Evolutionary conservation across 2,329 filamentous ascomycete genomes (phyloP).

Genomic region (Ophiocordyceps unilateralis): DNA sequence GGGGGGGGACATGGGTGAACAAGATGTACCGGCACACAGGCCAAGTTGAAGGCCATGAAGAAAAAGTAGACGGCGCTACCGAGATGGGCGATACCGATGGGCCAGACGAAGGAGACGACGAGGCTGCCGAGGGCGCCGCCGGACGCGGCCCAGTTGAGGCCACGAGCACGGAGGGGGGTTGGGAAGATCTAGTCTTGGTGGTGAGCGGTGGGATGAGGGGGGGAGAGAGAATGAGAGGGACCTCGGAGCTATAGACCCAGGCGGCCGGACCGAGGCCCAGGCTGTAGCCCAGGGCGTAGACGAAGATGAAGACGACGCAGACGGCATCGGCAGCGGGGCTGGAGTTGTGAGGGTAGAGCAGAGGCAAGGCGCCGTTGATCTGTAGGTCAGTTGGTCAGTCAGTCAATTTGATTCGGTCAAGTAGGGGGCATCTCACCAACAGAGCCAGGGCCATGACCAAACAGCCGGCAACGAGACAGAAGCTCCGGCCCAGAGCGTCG

Average conservation of each 20-base stretch:
- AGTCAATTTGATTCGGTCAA: background rate
- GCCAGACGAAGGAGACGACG: slow-evolving; percentile 36
- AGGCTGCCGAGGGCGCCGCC: slow-evolving; percentile 38
- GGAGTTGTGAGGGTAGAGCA: slow-evolving; percentile 29
- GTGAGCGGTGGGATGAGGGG: background rate
- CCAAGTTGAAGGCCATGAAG: slow-evolving; percentile 24
- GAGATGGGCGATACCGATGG: slow-evolving; percentile 30
- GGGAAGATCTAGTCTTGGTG: slow-evolving; percentile 28
- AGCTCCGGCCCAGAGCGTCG: slow-evolving; percentile 30
- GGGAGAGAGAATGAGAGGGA: slow-evolving; percentile 8
- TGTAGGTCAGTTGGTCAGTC: slow-evolving; percentile 7
- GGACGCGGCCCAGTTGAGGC: slow-evolving; percentile 36
- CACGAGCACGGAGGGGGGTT: slow-evolving; percentile 35
- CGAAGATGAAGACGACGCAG: slow-evolving; percentile 38
- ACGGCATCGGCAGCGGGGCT: slow-evolving; percentile 29
- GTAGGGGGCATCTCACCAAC: slow-evolving; percentile 22
- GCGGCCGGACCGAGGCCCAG: slow-evolving; percentile 38
- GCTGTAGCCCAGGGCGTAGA: slow-evolving; percentile 40
- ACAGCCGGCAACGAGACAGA: slow-evolving; percentile 30
- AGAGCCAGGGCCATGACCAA: slow-evolving; percentile 34
- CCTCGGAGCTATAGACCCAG: slow-evolving; percentile 43
- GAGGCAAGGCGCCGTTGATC: slow-evolving; percentile 36
- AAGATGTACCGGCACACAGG: slow-evolving; percentile 2
- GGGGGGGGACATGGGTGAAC: background rate
- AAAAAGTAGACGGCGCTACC: slow-evolving; percentile 38